These are phyloP conservation scores for Mycena vitilis DNA, from an alignment of 768 basidiomycete genomes.

Conservation along the genomic window DNA sequence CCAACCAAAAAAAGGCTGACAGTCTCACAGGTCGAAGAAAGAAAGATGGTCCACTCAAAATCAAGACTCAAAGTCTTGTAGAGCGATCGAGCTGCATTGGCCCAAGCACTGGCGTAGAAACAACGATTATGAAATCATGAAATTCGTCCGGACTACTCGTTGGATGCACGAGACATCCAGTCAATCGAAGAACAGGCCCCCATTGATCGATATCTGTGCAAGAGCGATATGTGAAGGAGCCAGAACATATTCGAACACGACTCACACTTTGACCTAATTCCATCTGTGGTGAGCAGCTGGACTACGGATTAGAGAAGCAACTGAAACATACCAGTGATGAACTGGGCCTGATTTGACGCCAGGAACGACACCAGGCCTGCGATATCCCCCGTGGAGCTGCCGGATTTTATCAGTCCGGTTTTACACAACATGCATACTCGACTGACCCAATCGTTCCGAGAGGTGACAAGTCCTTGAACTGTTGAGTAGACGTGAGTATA, in stretches of 20 bases:
- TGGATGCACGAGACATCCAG: neutral
- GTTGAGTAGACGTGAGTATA: neutral
- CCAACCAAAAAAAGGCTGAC: too few species aligned
- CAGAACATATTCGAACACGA: neutral
- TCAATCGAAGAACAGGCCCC: conserved; percentile 26
- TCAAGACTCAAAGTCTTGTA: too few species aligned
- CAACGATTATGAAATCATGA: too few species aligned
- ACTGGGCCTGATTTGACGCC: conserved; percentile 42
- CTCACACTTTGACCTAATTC: conserved; percentile 24
- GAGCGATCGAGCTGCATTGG: too few species aligned
- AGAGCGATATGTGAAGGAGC: neutral
- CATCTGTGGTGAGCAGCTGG: neutral
- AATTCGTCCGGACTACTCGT: neutral
- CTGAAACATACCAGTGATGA: conserved; percentile 40
- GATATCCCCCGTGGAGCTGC: conserved; percentile 36
- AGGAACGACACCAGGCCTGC: conserved; percentile 44
- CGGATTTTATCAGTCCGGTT: neutral
- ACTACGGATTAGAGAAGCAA: too few species aligned
- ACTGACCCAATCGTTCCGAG: conserved; percentile 13
- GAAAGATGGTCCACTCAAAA: neutral
- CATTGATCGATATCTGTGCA: conserved; percentile 28
- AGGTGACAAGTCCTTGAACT: conserved; percentile 21
- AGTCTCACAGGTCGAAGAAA: neutral
- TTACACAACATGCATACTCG: neutral
- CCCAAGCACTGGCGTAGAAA: neutral